phyloP scores from a whole-genome alignment of 768 basidiomycete species.

The Exsudoporus frostii region DNA sequence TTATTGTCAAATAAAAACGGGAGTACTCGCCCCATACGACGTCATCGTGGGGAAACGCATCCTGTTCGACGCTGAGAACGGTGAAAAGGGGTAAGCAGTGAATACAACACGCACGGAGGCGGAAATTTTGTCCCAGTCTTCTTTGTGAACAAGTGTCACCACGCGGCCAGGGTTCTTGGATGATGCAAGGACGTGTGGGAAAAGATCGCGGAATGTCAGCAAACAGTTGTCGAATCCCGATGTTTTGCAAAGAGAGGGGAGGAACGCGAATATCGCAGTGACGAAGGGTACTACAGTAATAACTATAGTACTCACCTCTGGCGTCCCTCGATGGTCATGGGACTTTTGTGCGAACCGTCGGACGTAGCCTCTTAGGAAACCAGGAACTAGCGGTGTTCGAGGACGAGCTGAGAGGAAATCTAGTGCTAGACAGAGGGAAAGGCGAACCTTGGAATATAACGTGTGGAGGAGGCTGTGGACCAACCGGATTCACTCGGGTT shows the following conservation, averaged over 20 bases:
- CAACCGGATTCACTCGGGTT: not conserved
- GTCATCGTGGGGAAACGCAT: slow-evolving; percentile 33
- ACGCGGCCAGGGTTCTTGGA: slow-evolving; percentile 79
- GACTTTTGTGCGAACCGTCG: slow-evolving; percentile 88
- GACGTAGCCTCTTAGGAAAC: slow-evolving; percentile 88
- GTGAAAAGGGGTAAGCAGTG: not conserved
- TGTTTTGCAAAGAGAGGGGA: not conserved
- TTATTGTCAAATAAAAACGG: no score
- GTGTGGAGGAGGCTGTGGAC: slow-evolving; percentile 74
- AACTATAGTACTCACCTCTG: slow-evolving; percentile 63
- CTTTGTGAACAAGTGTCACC: slow-evolving; percentile 83
- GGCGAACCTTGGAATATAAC: slow-evolving; percentile 58
- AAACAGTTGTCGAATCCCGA: not conserved
- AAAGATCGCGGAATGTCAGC: not conserved
- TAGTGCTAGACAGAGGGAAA: no score
- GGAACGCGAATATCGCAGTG: not conserved
- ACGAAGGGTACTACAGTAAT: not conserved
- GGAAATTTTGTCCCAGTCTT: slow-evolving; percentile 82
- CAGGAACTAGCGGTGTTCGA: slow-evolving; percentile 49
- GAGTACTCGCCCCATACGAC: slow-evolving; percentile 60
- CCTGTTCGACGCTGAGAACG: slow-evolving; percentile 13
- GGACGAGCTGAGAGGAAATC: not conserved
- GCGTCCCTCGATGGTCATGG: slow-evolving; percentile 91
- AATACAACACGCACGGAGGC: slow-evolving; percentile 45
- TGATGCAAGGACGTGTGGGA: not conserved